Base-by-base conservation (phyloP, 2,329 filamentous ascomycete species). In the Clarireedia monteithiana region DNA sequence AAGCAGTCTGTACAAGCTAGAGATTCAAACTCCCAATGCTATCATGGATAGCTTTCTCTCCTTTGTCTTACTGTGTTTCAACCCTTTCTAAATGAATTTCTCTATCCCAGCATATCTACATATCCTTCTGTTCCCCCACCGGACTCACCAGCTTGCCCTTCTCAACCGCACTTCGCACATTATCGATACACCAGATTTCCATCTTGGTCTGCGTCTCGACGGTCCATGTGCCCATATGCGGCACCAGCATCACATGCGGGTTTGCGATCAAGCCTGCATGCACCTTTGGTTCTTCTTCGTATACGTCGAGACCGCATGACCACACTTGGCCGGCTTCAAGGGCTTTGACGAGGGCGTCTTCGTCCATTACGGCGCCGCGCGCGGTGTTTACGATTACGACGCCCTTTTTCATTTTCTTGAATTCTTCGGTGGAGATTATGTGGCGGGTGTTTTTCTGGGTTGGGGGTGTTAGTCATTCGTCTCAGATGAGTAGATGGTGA, bases 221-320 rank as follows among this genome's bases (percentile, higher is more conserved):
- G 0, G 88, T 92, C 78, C 81, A 90, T 0, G 90, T 95, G 0
- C 89, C 89, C 87, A 95, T 88, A 70, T 95, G 90, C 51, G 90
- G 90, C 38, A 95, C 73, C 27, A 95, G 75, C 64, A 92, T 75
- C 23, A 89, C 88, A 62, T 82, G 80, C 2, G 82, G 81, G 67
- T 92, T 91, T 15, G 74, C 73, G 14, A 91, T 63, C 44, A 95
- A 74, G 1, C 85, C 87, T 0, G 83, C 84, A 66, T 94, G 88
- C 27, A 95, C 74, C 57, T 81, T 76, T 0, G 90, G 90, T 70
- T 95, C 89, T 39, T 91, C 77, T 68, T 95, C 89, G 66, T 84
- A 95, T 50, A 95, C 89, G 68, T 95, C 89, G 5, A 95, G 76
- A 1, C 89, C 89, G 14, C 76, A 84, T 10, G 82, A 85, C 61